These are phyloP conservation scores for Gossypium schwendimanii DNA, from an alignment of 441 rosid genomes.

Conservation along the genomic window DNA sequence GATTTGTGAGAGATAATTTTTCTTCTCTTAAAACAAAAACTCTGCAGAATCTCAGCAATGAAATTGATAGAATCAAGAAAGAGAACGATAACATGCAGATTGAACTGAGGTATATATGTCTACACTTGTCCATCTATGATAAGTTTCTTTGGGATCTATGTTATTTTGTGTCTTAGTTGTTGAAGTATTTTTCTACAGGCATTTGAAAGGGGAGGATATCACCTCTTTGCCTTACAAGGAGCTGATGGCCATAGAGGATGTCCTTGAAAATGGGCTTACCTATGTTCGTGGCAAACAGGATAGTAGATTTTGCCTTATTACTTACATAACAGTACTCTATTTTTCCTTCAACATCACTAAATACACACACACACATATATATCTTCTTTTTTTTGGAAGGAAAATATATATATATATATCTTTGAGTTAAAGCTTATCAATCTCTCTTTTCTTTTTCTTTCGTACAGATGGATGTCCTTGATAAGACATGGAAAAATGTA, in stretches of 20 bases:
- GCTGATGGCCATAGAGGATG: slow-evolving; percentile 54
- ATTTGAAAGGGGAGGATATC: slow-evolving; percentile 73
- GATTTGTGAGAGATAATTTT: neutral
- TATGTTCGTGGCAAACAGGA: slow-evolving; percentile 53
- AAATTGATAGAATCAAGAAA: slow-evolving; percentile 74
- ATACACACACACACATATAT: too few species aligned
- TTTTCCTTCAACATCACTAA: too few species aligned
- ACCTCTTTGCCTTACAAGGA: slow-evolving; percentile 57
- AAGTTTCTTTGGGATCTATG: neutral
- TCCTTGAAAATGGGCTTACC: slow-evolving; percentile 57
- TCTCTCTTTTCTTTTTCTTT: neutral
- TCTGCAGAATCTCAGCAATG: slow-evolving; percentile 75
- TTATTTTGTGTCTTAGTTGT: neutral
- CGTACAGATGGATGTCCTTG: slow-evolving; percentile 42
- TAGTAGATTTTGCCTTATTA: neutral
- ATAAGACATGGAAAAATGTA: slow-evolving; percentile 50
- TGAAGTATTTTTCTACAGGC: slow-evolving; percentile 31
- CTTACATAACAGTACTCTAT: too few species aligned
- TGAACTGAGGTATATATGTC: slow-evolving; percentile 52
- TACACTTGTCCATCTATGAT: neutral
- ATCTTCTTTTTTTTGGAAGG: too few species aligned
- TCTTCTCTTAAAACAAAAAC: neutral
- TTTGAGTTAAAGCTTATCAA: neutral
- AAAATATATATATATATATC: neutral
- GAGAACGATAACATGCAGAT: slow-evolving; percentile 85